phyloP scores from a whole-genome alignment of 2,329 filamentous ascomycete species.

The Graphiopsis chlorocephala region DNA sequence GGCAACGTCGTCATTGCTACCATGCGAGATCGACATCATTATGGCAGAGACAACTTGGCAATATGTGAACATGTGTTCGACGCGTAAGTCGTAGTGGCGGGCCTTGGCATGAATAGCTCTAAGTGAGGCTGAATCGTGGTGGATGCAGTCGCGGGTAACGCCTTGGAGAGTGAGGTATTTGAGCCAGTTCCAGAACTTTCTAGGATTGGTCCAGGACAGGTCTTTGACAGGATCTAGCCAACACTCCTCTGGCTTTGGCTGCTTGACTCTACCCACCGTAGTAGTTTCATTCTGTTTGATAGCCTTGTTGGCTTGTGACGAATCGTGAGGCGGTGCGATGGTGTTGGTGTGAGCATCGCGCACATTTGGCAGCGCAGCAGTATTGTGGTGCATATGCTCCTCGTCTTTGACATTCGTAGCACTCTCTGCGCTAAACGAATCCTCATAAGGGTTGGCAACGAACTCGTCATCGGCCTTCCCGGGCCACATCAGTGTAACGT shows the following conservation, averaged over 20 bases:
- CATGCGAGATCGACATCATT: slow-evolving; percentile 68
- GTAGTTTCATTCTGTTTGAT: background rate
- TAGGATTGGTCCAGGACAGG: slow-evolving; percentile 13
- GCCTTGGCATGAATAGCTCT: slow-evolving; percentile 41
- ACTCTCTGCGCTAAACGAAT: slow-evolving; percentile 11
- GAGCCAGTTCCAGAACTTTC: slow-evolving; percentile 20
- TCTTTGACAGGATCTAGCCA: slow-evolving; percentile 9
- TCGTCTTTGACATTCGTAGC: background rate
- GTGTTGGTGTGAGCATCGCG: background rate
- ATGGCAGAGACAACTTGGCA: slow-evolving; percentile 65
- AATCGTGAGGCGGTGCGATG: background rate
- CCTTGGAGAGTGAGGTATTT: slow-evolving; percentile 24
- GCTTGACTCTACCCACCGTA: background rate
- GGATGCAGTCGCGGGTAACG: slow-evolving; percentile 26
- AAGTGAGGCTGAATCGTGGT: slow-evolving; percentile 45
- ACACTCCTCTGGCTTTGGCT: background rate
- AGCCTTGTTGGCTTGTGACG: background rate
- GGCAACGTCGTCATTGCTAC: slow-evolving; percentile 63
- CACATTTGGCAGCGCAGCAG: background rate
- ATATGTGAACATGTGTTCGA: slow-evolving; percentile 63
- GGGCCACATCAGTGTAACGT: slow-evolving; percentile 33
- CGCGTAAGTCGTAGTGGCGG: slow-evolving; percentile 59
- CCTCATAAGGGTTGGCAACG: slow-evolving; percentile 25
- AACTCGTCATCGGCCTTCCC: slow-evolving; percentile 22
- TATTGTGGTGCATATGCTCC: background rate